A percentile compares a stretch with the other conserved stretches of the same genome.
Evolutionary conservation across 148 eudicot genomes (phyloP).

Genomic region (Rheum nobile): DNA sequence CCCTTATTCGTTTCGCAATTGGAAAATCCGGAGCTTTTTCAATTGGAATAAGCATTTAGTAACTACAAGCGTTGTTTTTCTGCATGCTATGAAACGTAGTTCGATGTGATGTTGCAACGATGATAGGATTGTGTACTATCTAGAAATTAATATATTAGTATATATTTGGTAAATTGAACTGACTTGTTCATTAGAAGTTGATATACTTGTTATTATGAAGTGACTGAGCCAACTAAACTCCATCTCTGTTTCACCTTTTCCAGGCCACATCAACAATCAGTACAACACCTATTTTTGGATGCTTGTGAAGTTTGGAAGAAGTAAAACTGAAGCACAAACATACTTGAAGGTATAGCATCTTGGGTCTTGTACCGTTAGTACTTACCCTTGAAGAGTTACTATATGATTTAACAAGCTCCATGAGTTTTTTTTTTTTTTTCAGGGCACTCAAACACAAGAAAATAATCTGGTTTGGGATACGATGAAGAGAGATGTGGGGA

Average conservation of each 20-base stretch:
- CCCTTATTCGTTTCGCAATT: too few relatives aligned
- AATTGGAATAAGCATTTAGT: background rate
- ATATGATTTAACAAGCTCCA: background rate
- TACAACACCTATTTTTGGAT: slow-evolving; percentile 65
- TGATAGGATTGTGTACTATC: background rate
- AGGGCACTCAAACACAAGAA: slow-evolving; percentile 4
- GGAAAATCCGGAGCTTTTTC: background rate
- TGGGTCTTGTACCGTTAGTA: too few relatives aligned
- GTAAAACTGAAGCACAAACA: slow-evolving; percentile 51
- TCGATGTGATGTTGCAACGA: background rate
- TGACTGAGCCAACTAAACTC: background rate
- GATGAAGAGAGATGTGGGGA: too few relatives aligned
- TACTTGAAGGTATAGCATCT: slow-evolving; percentile 48
- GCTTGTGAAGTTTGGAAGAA: slow-evolving; percentile 48
- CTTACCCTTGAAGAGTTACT: background rate
- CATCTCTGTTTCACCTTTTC: background rate
- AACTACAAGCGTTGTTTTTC: too few relatives aligned
- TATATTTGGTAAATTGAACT: background rate
- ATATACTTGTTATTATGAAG: background rate
- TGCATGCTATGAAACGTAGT: too few relatives aligned
- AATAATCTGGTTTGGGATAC: too few relatives aligned
- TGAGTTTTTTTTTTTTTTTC: background rate
- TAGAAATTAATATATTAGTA: too few relatives aligned
- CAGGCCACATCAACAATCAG: slow-evolving; percentile 66
- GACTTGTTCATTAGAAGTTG: background rate